A percentile compares a stretch with the other conserved stretches of the same genome.
phyloP scores from a whole-genome alignment of 2,329 filamentous ascomycete species.

The Exophiala xenobiotica region DNA sequence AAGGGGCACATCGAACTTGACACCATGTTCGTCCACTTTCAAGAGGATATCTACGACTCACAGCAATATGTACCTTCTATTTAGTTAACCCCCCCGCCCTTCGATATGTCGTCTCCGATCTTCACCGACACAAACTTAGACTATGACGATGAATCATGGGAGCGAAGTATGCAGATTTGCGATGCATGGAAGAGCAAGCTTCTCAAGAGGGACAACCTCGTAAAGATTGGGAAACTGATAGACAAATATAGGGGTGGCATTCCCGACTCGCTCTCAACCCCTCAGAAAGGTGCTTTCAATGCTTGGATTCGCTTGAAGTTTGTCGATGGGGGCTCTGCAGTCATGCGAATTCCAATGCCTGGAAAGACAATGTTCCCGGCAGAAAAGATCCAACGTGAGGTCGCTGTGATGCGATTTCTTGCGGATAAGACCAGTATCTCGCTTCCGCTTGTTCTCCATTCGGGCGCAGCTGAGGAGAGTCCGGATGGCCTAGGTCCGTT shows the following conservation, averaged over 20 bases:
- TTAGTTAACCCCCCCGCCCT: no score
- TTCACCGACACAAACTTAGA: background rate
- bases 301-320: background rate
- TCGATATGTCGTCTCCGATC: background rate
- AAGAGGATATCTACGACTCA: no score
- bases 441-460: background rate
- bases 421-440: background rate
- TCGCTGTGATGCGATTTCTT: background rate
- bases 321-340: background rate
- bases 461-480: conserved; percentile 12
- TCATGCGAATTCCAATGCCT: background rate
- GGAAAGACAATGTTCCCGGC: conserved; percentile 2
- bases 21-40: no score
- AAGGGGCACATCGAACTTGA: no score
- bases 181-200: background rate
- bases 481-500: conserved; percentile 34
- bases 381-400: background rate
- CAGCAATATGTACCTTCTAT: no score
- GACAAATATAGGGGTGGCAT: background rate
- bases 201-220: background rate
- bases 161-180: background rate
- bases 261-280: background rate
- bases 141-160: background rate
- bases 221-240: background rate
- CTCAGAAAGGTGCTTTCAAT: background rate